Conservation (phyloP, 257 asterid genomes). For the Knoxia roxburghii region DNA sequence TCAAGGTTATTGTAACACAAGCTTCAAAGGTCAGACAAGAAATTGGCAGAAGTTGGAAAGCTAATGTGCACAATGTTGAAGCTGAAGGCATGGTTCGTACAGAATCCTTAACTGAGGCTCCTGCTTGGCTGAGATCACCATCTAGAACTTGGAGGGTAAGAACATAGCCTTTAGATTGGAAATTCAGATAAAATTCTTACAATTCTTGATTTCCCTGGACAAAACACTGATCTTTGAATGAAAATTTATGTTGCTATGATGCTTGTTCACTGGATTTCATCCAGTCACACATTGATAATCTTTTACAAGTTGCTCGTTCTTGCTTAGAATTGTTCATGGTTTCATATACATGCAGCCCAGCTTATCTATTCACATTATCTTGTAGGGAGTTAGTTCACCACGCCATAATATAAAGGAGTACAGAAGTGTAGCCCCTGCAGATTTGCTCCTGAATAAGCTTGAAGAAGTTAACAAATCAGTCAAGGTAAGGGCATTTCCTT, state of each 20-base stretch:
- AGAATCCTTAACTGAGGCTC: conserved; percentile 48
- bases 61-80: conserved; percentile 29
- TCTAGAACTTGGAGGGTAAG: conserved; percentile 52
- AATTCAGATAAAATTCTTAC: background rate
- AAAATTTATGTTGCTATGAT: background rate
- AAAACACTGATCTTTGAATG: no score
- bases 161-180: background rate
- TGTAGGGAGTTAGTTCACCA: conserved; percentile 46
- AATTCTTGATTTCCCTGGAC: no score
- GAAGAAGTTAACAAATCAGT: conserved; percentile 62
- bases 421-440: conserved; percentile 40
- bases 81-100: conserved; percentile 34
- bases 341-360: background rate
- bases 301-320: no score
- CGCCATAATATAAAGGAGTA: conserved; percentile 31
- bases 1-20: conserved; percentile 48
- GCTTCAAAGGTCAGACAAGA: conserved; percentile 56
- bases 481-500: conserved; percentile 36
- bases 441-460: conserved; percentile 53
- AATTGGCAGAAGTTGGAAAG: conserved; percentile 32
- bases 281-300: no score
- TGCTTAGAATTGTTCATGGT: background rate
- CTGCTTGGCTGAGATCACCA: conserved; percentile 54
- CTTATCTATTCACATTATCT: background rate
- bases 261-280: background rate